phyloP scores from a whole-genome alignment of 805 yeast genomes.

The Jamesozyma piceae region DNA sequence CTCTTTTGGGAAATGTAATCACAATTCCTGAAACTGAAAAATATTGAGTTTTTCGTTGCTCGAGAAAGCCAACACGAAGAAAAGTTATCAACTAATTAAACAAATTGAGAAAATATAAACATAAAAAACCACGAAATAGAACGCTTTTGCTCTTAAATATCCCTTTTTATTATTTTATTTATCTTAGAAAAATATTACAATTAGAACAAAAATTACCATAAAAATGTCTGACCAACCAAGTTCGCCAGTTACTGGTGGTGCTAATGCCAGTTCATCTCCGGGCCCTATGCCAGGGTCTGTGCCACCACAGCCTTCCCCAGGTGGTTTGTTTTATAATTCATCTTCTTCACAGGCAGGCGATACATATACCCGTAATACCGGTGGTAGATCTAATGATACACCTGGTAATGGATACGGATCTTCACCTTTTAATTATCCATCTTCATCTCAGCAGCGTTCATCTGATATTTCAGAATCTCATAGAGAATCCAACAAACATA shows the following conservation, averaged over 20 bases:
- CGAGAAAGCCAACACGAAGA: neutral
- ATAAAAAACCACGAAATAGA: neutral
- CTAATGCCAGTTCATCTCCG: slow-evolving; percentile 29
- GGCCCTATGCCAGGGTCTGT: slow-evolving; percentile 29
- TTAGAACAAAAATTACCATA: neutral
- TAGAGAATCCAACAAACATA: slow-evolving; percentile 12
- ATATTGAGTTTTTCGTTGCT: neutral
- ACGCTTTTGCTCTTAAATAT: too few relatives aligned
- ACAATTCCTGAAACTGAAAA: slow-evolving; percentile 2
- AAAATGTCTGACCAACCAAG: slow-evolving; percentile 29
- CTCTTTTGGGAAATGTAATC: slow-evolving; percentile 1
- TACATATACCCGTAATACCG: slow-evolving; percentile 20
- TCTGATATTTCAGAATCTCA: slow-evolving; percentile 23
- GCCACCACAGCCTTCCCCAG: slow-evolving; percentile 33
- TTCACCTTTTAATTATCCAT: slow-evolving; percentile 40
- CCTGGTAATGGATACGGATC: slow-evolving; percentile 28
- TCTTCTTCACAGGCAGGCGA: slow-evolving; percentile 26
- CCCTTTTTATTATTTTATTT: too few relatives aligned
- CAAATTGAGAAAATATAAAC: neutral
- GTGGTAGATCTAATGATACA: slow-evolving; percentile 6
- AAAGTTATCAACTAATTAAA: neutral
- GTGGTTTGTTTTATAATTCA: slow-evolving; percentile 24
- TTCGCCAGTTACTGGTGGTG: slow-evolving; percentile 30
- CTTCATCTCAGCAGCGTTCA: slow-evolving; percentile 20
- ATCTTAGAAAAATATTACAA: too few relatives aligned